Percentiles rank a stretch among this genome's conserved stretches.
These are phyloP conservation scores for Thalassiosira gravida DNA, from an alignment of 352 stramenopile genomes.

Conservation along the genomic window DNA sequence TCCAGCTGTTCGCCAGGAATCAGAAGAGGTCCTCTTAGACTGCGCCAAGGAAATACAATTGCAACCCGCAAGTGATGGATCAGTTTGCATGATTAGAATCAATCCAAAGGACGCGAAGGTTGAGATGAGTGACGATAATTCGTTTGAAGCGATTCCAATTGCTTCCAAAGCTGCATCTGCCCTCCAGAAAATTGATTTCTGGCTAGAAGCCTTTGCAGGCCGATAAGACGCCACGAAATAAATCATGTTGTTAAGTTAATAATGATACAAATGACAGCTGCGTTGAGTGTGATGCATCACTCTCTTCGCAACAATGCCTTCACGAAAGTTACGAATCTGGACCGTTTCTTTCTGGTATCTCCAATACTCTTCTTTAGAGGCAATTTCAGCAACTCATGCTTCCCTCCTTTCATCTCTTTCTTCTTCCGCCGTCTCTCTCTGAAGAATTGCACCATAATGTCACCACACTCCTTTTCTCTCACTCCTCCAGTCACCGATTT, in stretches of 20 bases:
- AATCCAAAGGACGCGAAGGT: constrained; percentile 50
- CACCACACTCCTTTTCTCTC: constrained; percentile 56
- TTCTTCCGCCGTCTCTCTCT: constrained; percentile 59
- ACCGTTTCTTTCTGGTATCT: neutral
- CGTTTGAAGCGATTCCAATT: constrained; percentile 36
- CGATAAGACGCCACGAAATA: no score
- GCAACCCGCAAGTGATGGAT: constrained; percentile 15
- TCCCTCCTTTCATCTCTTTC: constrained; percentile 22
- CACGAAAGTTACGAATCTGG: neutral
- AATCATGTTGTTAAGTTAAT: no score
- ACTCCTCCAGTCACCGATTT: constrained; percentile 67
- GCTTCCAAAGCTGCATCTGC: constrained; percentile 25
- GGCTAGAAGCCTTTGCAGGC: constrained; percentile 20
- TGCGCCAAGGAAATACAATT: constrained; percentile 29
- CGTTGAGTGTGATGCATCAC: neutral
- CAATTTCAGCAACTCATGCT: constrained; percentile 11
- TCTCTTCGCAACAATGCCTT: constrained; percentile 1
- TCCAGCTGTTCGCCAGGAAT: constrained; percentile 44
- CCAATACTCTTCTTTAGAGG: neutral
- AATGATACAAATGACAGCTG: no score
- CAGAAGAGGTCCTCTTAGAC: constrained; percentile 43
- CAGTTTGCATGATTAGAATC: constrained; percentile 49
- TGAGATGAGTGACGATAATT: constrained; percentile 4
- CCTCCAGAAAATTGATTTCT: constrained; percentile 33
- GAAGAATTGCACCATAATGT: constrained; percentile 80